Evolutionary conservation across 495 filamentous ascomycete species (phyloP).

Genomic region (Daldinia bambusicola): DNA sequence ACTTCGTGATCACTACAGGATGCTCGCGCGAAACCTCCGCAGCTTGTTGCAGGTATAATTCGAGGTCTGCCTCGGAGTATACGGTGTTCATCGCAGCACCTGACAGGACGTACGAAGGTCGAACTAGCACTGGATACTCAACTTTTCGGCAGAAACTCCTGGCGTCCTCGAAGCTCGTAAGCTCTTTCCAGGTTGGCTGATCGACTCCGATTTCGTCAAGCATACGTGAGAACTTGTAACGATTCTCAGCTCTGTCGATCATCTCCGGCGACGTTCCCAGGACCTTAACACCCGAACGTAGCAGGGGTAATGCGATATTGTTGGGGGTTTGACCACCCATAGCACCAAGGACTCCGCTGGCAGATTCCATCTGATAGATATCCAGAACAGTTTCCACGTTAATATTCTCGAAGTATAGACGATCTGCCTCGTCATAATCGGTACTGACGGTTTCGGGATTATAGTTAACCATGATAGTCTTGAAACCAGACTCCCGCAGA

Average conservation of each 20-base stretch:
- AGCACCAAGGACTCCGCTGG: slow-evolving; percentile 91
- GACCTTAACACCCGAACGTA: slow-evolving; percentile 89
- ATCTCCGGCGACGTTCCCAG: slow-evolving; percentile 97
- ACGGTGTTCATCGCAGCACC: slow-evolving; percentile 99
- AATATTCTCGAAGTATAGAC: slow-evolving; percentile 97
- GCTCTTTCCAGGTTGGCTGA: slow-evolving; percentile 97
- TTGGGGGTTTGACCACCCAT: slow-evolving; percentile 99
- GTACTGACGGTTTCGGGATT: slow-evolving; percentile 96
- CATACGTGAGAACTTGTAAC: slow-evolving; percentile 98
- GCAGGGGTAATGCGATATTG: slow-evolving; percentile 92
- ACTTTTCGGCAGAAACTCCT: slow-evolving; percentile 84
- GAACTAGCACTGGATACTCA: slow-evolving; percentile 90
- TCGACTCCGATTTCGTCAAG: slow-evolving; percentile 95
- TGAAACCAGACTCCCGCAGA: slow-evolving; percentile 84
- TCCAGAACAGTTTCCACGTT: slow-evolving; percentile 93
- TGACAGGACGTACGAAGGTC: slow-evolving; percentile 94
- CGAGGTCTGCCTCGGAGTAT: slow-evolving; percentile 84
- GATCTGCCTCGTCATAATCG: slow-evolving; percentile 96
- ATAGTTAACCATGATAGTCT: slow-evolving; percentile 98
- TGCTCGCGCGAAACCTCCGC: slow-evolving; percentile 93
- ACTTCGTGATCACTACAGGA: slow-evolving; percentile 98
- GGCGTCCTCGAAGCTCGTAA: slow-evolving; percentile 89
- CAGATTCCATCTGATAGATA: slow-evolving; percentile 90
- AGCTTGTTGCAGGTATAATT: slow-evolving; percentile 88
- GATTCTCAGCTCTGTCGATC: slow-evolving; percentile 98